A percentile compares a stretch with the other conserved stretches of the same genome.
Evolutionary conservation across 78 protist species (phyloP).

Genomic region (Dictyostelium brefeldianum): DNA sequence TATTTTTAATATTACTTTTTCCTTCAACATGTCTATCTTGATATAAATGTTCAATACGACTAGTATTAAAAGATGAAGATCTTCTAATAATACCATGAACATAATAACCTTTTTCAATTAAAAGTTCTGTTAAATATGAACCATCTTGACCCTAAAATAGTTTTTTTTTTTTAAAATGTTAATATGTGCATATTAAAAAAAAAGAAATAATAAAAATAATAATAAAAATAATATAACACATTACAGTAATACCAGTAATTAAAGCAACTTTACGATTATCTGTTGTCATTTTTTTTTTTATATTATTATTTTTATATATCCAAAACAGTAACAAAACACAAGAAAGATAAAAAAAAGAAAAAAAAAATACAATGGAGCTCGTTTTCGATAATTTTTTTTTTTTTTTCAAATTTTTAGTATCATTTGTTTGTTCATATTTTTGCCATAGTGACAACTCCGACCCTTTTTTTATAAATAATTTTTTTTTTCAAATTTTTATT

Average conservation of each 20-base stretch:
- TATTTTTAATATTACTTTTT: not conserved
- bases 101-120: slow-evolving; percentile 90
- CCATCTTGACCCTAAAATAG: slow-evolving; percentile 96
- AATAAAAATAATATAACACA: not conserved
- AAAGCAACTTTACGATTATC: slow-evolving; percentile 90
- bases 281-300: not conserved
- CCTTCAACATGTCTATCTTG: slow-evolving; percentile 23
- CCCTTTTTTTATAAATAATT: too few relatives aligned
- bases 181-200: not conserved
- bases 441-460: too few relatives aligned
- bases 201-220: not conserved
- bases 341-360: too few relatives aligned
- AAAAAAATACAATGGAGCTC: too few relatives aligned
- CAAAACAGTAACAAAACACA: too few relatives aligned
- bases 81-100: slow-evolving; percentile 97
- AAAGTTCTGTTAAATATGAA: slow-evolving; percentile 95
- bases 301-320: not conserved
- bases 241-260: slow-evolving; percentile 95
- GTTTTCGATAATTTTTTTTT: too few relatives aligned
- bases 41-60: slow-evolving; percentile 91
- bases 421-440: too few relatives aligned
- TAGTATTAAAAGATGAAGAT: slow-evolving; percentile 92
- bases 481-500: too few relatives aligned
- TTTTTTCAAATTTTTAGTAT: too few relatives aligned
- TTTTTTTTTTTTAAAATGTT: not conserved